Evolutionary conservation across 2,329 filamentous ascomycete genomes (phyloP).

Genomic region (Microcyclospora pomicola): DNA sequence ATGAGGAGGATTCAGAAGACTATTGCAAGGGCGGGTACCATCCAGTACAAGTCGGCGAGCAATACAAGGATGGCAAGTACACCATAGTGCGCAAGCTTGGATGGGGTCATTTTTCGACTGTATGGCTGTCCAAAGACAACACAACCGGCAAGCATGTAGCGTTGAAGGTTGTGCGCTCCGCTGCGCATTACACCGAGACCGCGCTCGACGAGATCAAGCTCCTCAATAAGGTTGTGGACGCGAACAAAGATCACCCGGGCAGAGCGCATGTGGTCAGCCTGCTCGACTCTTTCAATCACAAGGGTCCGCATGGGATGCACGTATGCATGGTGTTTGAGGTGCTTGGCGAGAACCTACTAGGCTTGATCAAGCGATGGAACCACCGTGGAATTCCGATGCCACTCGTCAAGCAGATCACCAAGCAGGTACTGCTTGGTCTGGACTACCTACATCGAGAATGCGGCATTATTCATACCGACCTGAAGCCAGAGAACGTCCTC

Average conservation of each 20-base stretch:
- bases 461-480: constrained; percentile 94
- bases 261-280: constrained; percentile 91
- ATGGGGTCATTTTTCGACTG: constrained; percentile 98
- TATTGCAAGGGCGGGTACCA: constrained; percentile 99
- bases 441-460: constrained; percentile 97
- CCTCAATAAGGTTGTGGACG: constrained; percentile 89
- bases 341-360: constrained; percentile 82
- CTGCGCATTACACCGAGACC: constrained; percentile 96
- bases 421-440: constrained; percentile 87
- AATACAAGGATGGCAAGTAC: constrained; percentile 96
- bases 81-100: constrained; percentile 91
- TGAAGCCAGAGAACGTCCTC: constrained; percentile 95
- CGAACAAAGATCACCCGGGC: constrained; percentile 87
- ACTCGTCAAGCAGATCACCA: constrained; percentile 95
- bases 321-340: constrained; percentile 99
- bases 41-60: constrained; percentile 83
- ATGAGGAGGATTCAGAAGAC: constrained; percentile 97
- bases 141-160: constrained; percentile 85
- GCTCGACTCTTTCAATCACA: constrained; percentile 93
- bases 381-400: constrained; percentile 93
- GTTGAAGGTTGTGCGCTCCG: constrained; percentile 92
- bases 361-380: constrained; percentile 96
- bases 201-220: constrained; percentile 98
- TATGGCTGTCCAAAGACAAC: constrained; percentile 76
- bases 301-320: constrained; percentile 88